A percentile compares a stretch with the other conserved stretches of the same genome.
phyloP scores from a whole-genome alignment of 352 stramenopile species.

The Thalassiosira delicatula region DNA sequence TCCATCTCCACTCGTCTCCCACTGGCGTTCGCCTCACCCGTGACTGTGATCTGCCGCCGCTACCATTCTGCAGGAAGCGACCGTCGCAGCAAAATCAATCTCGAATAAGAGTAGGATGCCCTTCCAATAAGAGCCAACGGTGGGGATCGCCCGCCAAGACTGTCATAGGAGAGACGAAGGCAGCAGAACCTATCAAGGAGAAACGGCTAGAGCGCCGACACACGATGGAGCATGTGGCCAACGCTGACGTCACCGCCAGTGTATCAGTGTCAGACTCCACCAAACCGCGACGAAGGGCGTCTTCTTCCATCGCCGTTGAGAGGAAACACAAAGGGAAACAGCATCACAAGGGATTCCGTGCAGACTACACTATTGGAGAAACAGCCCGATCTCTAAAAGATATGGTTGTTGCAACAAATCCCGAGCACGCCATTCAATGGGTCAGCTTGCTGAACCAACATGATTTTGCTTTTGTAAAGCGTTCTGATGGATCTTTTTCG shows the following conservation, averaged over 20 bases:
- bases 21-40: not conserved
- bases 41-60: not conserved
- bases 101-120: too few species aligned
- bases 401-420: slow-evolving; percentile 12
- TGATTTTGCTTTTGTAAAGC: slow-evolving; percentile 33
- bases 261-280: too few species aligned
- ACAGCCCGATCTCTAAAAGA: slow-evolving; percentile 2
- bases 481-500: slow-evolving; percentile 11
- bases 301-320: too few species aligned
- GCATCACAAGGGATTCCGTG: not conserved
- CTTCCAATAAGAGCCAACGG: not conserved
- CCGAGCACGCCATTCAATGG: too few species aligned
- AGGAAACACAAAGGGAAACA: not conserved
- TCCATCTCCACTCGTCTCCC: not conserved
- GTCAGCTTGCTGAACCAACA: slow-evolving; percentile 3
- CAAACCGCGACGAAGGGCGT: too few species aligned
- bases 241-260: too few species aligned
- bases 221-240: too few species aligned
- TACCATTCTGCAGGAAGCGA: not conserved
- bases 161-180: too few species aligned
- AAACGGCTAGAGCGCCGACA: too few species aligned
- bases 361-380: slow-evolving; percentile 17
- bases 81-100: not conserved
- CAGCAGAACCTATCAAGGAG: too few species aligned
- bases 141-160: not conserved